These are phyloP conservation scores for Jamesozyma rosinii DNA, from an alignment of 805 yeast species.

Conservation along the genomic window DNA sequence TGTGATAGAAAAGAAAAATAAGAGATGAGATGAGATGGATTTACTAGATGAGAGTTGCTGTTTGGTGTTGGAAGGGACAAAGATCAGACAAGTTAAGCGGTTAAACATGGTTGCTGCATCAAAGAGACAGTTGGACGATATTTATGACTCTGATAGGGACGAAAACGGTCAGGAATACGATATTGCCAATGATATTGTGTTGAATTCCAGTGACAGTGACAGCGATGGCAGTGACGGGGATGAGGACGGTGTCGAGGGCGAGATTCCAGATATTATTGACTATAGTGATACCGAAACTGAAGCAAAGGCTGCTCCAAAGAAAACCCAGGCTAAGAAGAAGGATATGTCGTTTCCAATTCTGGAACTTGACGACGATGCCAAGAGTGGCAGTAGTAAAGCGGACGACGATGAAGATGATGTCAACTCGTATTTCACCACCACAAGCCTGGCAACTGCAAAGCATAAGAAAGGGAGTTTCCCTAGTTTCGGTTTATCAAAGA, in stretches of 20 bases:
- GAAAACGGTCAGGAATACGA: slow-evolving; percentile 35
- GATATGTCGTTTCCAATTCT: slow-evolving; percentile 37
- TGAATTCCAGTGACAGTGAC: slow-evolving; percentile 33
- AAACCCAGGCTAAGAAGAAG: slow-evolving; percentile 6
- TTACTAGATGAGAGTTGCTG: background rate
- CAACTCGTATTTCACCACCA: slow-evolving; percentile 35
- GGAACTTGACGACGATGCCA: slow-evolving; percentile 42
- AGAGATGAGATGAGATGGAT: background rate
- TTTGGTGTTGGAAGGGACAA: too few relatives aligned
- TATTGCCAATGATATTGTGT: slow-evolving; percentile 52
- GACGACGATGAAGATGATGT: slow-evolving; percentile 39
- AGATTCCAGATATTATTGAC: slow-evolving; percentile 22
- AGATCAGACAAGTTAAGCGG: background rate
- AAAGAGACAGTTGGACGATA: slow-evolving; percentile 1
- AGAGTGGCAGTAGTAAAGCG: slow-evolving; percentile 23
- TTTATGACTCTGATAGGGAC: background rate
- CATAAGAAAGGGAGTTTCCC: slow-evolving; percentile 71
- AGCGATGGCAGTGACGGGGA: slow-evolving; percentile 31
- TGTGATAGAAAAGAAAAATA: background rate
- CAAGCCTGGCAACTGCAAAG: slow-evolving; percentile 26
- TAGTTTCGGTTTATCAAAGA: slow-evolving; percentile 77
- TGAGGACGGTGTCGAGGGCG: slow-evolving; percentile 18
- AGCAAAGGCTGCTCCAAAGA: slow-evolving; percentile 24
- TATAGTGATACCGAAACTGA: slow-evolving; percentile 36
- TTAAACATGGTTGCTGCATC: background rate